Conservation (phyloP, 306 rosid genomes). For the Ormosia semicastrata region DNA sequence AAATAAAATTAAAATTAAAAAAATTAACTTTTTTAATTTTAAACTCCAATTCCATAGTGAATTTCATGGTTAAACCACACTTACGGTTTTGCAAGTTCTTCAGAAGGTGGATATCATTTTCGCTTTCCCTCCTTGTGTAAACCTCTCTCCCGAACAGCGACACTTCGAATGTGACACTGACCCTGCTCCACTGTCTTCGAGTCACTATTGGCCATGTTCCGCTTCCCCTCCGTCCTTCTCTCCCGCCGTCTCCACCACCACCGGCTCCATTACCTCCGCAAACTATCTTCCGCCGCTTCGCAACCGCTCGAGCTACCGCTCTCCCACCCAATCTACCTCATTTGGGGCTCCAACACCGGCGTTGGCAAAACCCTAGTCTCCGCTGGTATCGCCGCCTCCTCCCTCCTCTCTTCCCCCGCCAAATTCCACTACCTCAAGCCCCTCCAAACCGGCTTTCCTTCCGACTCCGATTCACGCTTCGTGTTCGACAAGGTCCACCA, state of each 20-base stretch:
- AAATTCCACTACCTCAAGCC: conserved; percentile 84
- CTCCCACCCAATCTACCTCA: conserved; percentile 71
- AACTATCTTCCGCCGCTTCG: conserved; percentile 31
- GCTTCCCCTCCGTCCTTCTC: conserved; percentile 31
- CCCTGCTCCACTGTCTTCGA: too few relatives aligned
- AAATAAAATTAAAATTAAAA: too few relatives aligned
- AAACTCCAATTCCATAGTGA: too few relatives aligned
- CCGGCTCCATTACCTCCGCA: conserved; percentile 22
- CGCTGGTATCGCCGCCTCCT: conserved; percentile 77
- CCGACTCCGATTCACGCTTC: conserved; percentile 87
- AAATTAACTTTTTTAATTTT: too few relatives aligned
- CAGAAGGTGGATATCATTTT: neutral
- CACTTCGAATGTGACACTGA: neutral
- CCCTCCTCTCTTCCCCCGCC: conserved; percentile 43
- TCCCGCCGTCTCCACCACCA: conserved; percentile 11
- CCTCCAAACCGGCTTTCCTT: conserved; percentile 83
- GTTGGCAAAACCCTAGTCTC: conserved; percentile 96
- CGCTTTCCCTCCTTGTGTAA: conserved; percentile 1
- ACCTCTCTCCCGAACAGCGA: neutral
- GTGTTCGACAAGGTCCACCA: conserved; percentile 50
- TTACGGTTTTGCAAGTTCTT: neutral
- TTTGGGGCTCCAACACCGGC: conserved; percentile 89
- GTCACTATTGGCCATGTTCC: conserved; percentile 16
- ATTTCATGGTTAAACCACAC: too few relatives aligned
- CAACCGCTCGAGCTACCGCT: conserved; percentile 51